Percentiles rank a stretch among this genome's conserved stretches.
These are phyloP conservation scores for Penicillium bovifimosum DNA, from an alignment of 495 filamentous ascomycete species.

Conservation along the genomic window DNA sequence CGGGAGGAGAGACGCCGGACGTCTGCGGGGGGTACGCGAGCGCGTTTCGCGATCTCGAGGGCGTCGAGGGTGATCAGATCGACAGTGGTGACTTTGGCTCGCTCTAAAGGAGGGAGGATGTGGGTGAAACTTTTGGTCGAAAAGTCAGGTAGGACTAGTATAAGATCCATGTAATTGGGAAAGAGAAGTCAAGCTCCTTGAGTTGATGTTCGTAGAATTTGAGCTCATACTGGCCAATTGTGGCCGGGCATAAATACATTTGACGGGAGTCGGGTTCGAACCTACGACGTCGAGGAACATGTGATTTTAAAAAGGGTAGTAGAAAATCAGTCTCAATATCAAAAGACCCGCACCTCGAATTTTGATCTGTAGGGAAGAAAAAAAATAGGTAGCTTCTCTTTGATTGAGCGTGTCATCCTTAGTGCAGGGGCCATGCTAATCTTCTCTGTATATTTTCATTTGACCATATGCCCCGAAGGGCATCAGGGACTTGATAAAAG, in stretches of 20 bases:
- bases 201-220: neutral
- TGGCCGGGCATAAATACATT: neutral
- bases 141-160: constrained; percentile 76
- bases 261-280: neutral
- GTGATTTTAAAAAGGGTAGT: neutral
- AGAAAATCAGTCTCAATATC: no score
- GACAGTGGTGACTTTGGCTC: constrained; percentile 63
- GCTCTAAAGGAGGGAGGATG: constrained; percentile 76
- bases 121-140: constrained; percentile 59
- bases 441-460: constrained; percentile 84
- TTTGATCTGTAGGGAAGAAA: neutral
- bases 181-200: neutral
- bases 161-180: constrained; percentile 64
- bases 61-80: constrained; percentile 84
- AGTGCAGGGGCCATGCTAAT: constrained; percentile 99
- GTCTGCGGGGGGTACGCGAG: constrained; percentile 73
- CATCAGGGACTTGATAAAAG: constrained; percentile 9
- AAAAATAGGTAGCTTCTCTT: constrained; percentile 87
- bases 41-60: constrained; percentile 79
- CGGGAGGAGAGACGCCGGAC: constrained; percentile 62
- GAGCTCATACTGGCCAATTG: neutral
- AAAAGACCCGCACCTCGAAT: neutral
- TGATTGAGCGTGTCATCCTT: constrained; percentile 99
- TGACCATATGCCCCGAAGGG: constrained; percentile 75
- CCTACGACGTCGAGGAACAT: neutral